phyloP scores from a whole-genome alignment of 257 asterid species.

The Scutellaria barbata region DNA sequence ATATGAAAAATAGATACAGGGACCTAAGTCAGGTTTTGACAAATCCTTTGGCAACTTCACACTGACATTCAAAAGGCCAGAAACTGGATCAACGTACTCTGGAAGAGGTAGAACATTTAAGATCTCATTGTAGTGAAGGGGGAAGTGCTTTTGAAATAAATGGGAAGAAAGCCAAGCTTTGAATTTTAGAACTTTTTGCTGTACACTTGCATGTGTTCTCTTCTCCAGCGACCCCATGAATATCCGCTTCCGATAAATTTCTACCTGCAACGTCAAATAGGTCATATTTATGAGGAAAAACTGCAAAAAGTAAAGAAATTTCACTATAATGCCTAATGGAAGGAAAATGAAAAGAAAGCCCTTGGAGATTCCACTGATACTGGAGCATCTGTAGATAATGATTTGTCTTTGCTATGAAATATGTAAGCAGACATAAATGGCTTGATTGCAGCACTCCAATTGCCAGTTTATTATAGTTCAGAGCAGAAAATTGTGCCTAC shows the following conservation, averaged over 20 bases:
- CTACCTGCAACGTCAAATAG: slow-evolving; percentile 64
- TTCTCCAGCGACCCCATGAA: slow-evolving; percentile 86
- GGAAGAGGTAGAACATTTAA: slow-evolving; percentile 77
- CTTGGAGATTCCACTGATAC: neutral
- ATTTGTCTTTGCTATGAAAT: slow-evolving; percentile 14
- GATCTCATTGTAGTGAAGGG: slow-evolving; percentile 72
- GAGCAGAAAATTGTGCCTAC: neutral
- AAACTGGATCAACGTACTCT: slow-evolving; percentile 76
- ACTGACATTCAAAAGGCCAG: slow-evolving; percentile 84
- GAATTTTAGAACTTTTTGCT: slow-evolving; percentile 62
- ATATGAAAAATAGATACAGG: slow-evolving; percentile 73
- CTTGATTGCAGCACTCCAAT: slow-evolving; percentile 10
- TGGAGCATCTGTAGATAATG: slow-evolving; percentile 10
- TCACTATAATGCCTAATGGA: neutral
- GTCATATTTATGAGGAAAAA: slow-evolving; percentile 19
- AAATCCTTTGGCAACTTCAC: slow-evolving; percentile 70
- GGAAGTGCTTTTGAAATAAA: slow-evolving; percentile 80
- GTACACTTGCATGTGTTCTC: slow-evolving; percentile 66
- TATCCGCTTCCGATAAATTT: slow-evolving; percentile 66
- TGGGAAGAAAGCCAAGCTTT: slow-evolving; percentile 85
- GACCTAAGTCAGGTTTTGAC: slow-evolving; percentile 75
- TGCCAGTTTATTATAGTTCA: slow-evolving; percentile 13
- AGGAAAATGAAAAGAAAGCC: slow-evolving; percentile 19
- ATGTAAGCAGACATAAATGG: neutral
- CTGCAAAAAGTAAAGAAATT: slow-evolving; percentile 19